Conservation (phyloP, 2,329 filamentous ascomycete species). For the Ophiostoma ulmi region DNA sequence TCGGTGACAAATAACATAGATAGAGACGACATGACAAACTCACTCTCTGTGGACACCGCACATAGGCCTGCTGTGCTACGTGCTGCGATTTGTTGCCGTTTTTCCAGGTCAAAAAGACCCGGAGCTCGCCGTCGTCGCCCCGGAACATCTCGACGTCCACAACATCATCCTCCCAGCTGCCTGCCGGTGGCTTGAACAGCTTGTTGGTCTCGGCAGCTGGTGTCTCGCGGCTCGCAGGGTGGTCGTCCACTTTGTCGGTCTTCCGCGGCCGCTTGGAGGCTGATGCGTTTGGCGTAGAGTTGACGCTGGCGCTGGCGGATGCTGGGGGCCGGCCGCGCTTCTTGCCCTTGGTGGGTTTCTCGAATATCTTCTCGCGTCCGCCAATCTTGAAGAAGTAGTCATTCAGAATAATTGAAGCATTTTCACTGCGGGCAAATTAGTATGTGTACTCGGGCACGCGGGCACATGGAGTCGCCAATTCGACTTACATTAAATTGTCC, state of each 20-base stretch:
- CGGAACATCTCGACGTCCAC: slow-evolving; percentile 66
- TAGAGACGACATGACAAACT: not conserved
- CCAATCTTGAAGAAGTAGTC: slow-evolving; percentile 61
- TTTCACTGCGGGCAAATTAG: slow-evolving; percentile 41
- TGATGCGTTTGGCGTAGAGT: not conserved
- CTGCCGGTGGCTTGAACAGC: slow-evolving; percentile 62
- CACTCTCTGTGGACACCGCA: slow-evolving; percentile 74
- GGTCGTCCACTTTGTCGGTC: slow-evolving; percentile 46
- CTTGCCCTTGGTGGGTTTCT: slow-evolving; percentile 47
- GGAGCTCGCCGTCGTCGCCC: slow-evolving; percentile 56
- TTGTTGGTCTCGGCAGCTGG: slow-evolving; percentile 38
- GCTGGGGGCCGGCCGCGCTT: slow-evolving; percentile 51
- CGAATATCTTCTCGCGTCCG: slow-evolving; percentile 54
- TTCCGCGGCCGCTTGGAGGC: slow-evolving; percentile 43
- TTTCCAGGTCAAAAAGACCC: slow-evolving; percentile 69
- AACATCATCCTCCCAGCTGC: slow-evolving; percentile 73
- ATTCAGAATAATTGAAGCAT: slow-evolving; percentile 55
- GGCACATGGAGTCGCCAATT: not conserved
- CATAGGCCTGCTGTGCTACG: slow-evolving; percentile 61
- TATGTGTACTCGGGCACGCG: no score
- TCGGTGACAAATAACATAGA: not conserved
- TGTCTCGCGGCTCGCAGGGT: slow-evolving; percentile 47
- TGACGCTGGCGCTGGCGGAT: slow-evolving; percentile 32
- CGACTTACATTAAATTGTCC: slow-evolving; percentile 55
- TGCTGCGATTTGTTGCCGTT: slow-evolving; percentile 70